These are phyloP conservation scores for Chionographis japonica DNA, from an alignment of 106 monocot species.

Conservation along the genomic window DNA sequence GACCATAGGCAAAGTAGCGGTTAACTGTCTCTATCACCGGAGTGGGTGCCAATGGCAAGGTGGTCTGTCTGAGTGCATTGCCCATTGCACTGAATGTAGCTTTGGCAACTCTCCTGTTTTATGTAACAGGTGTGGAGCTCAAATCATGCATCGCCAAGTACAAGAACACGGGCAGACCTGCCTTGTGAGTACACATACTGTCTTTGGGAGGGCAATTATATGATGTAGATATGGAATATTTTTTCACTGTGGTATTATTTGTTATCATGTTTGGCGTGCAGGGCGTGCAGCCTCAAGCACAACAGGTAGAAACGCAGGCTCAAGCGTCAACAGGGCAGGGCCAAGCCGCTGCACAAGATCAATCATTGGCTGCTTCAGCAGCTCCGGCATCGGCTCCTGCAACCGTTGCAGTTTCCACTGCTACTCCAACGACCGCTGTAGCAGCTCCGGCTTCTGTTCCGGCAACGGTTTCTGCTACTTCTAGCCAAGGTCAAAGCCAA, in stretches of 20 bases:
- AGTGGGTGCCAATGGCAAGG: constrained; percentile 98
- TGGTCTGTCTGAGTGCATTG: constrained; percentile 64
- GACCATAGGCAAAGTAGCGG: constrained; percentile 67
- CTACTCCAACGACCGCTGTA: constrained; percentile 7
- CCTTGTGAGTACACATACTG: constrained; percentile 43
- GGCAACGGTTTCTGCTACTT: constrained; percentile 11
- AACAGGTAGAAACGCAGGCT: constrained; percentile 43
- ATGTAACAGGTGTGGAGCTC: constrained; percentile 87
- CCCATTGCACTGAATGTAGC: constrained; percentile 64
- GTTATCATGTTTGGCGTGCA: constrained; percentile 13
- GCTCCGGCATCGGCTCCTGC: constrained; percentile 5
- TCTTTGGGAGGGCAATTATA: neutral
- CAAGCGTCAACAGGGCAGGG: constrained; percentile 22
- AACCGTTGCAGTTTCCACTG: neutral
- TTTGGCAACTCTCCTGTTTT: constrained; percentile 97
- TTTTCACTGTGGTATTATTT: neutral
- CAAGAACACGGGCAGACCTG: constrained; percentile 96
- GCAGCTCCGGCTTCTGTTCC: constrained; percentile 1
- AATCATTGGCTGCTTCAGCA: constrained; percentile 15
- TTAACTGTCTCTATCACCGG: constrained; percentile 82
- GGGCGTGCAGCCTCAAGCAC: constrained; percentile 81
- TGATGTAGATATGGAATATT: neutral
- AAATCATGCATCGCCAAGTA: constrained; percentile 94
- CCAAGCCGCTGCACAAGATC: constrained; percentile 33
- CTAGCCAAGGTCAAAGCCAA: constrained; percentile 31